These are phyloP conservation scores for Kockovaella imperatae DNA, from an alignment of 768 basidiomycete genomes.

Conservation along the genomic window DNA sequence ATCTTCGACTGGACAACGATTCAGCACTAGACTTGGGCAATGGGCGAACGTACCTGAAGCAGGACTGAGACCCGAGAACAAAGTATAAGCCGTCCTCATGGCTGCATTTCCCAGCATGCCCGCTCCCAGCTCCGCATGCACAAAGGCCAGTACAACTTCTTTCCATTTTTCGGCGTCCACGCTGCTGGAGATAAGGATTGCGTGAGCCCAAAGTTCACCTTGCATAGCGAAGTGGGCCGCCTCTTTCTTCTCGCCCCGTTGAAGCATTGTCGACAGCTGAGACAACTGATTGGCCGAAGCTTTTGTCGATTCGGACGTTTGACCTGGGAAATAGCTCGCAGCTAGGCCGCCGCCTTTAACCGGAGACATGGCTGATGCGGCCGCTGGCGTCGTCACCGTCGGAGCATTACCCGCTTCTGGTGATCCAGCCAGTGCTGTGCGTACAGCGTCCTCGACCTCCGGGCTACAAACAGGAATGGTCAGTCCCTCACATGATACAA, in stretches of 20 bases:
- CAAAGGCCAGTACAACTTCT: constrained; percentile 77
- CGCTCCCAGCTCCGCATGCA: constrained; percentile 62
- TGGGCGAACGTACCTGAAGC: constrained; percentile 54
- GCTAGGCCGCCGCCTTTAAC: too few species aligned
- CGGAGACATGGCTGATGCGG: too few species aligned
- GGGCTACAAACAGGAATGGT: not conserved
- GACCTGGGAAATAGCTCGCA: too few species aligned
- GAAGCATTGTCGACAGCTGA: constrained; percentile 51
- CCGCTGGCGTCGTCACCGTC: constrained; percentile 1
- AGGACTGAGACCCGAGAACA: constrained; percentile 70
- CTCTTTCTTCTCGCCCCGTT: constrained; percentile 73
- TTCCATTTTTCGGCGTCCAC: constrained; percentile 92
- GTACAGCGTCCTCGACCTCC: not conserved
- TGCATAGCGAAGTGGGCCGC: constrained; percentile 85
- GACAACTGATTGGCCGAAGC: constrained; percentile 15
- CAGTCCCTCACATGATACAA: not conserved
- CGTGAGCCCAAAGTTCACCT: constrained; percentile 88
- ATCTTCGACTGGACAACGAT: constrained; percentile 28
- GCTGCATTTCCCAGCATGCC: constrained; percentile 38
- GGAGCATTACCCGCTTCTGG: too few species aligned
- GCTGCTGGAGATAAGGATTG: constrained; percentile 85
- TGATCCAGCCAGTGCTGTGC: not conserved
- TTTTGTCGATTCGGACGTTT: constrained; percentile 4
- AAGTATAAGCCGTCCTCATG: constrained; percentile 60
- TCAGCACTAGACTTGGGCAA: constrained; percentile 7